phyloP scores from a whole-genome alignment of 768 basidiomycete species.

The Postia placenta region DNA sequence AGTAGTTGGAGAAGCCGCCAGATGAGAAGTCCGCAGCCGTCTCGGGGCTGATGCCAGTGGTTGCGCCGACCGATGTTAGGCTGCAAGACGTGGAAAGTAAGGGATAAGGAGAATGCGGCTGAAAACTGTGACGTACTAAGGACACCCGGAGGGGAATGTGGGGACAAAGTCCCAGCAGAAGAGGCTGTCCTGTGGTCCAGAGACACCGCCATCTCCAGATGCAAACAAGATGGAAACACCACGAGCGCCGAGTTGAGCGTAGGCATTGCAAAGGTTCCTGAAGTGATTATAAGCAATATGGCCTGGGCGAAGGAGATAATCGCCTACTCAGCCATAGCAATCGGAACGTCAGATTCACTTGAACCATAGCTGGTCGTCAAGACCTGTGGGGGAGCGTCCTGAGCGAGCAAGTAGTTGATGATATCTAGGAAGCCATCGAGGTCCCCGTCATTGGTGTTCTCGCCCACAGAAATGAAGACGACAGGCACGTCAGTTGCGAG shows the following conservation, averaged over 20 bases:
- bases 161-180: constrained; percentile 25
- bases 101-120: background rate
- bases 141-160: constrained; percentile 31
- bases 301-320: constrained; percentile 29
- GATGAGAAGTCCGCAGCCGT: constrained; percentile 55
- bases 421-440: constrained; percentile 37
- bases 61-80: constrained; percentile 62
- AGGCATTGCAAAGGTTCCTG: constrained; percentile 27
- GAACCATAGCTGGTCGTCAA: constrained; percentile 71
- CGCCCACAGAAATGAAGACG: constrained; percentile 25
- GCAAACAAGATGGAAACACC: constrained; percentile 29
- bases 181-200: constrained; percentile 16
- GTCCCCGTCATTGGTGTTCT: constrained; percentile 16
- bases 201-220: constrained; percentile 31
- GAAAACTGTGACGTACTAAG: constrained; percentile 27
- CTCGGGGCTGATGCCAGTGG: constrained; percentile 48
- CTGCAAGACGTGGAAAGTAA: background rate
- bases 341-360: constrained; percentile 36
- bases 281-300: constrained; percentile 29
- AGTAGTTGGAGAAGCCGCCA: constrained; percentile 69
- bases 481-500: constrained; percentile 25
- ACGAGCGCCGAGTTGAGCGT: constrained; percentile 28
- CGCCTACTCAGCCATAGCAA: constrained; percentile 16
- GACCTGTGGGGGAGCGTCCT: constrained; percentile 41
- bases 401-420: constrained; percentile 47